Base-by-base conservation (phyloP, 441 rosid genomes). In the Raphanus hybrid region DNA sequence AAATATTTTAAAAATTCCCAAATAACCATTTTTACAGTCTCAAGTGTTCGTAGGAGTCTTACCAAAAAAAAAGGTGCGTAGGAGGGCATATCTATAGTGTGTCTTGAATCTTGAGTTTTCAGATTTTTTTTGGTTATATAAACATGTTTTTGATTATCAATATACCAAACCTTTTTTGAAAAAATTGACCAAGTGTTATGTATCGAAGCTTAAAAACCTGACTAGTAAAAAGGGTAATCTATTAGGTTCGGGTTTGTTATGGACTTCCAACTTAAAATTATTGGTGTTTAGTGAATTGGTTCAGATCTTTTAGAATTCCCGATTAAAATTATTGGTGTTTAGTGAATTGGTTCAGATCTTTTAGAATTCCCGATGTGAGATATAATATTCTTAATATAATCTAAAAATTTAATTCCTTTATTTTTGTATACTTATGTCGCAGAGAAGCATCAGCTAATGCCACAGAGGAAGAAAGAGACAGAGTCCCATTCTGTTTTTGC, bases 391-490 rank as follows among this genome's bases (percentile, higher is more conserved):
- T 20, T 20, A 20, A 20, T 20, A 20, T 20, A 20, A 20, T 20
- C 23, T 39, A 39, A 39, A 43, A 43, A 43, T 14, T 14, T 43
- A 43, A 43, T 43, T 43, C n/a, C 12, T 43, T 43, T 43, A 43
- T 0, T 43, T 43, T 43, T 11, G 50, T 43, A 10, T 10, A 43
- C 9, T 55, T 16, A 11, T 55, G 26, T 16, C 26, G 74, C 75
- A 87, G 88, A 79, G 74, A 84, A 78, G 87, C 88, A 34, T 73
- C 81, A 7, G 66, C 39, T 8, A 85, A 55, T 74, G 85, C 92
- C 0, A 88, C 48, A 59, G 85, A 86, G 39, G 92, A 83, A 75
- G 87, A 89, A 75, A 76, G 52, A 43, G 52, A 43, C 52, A 43
- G 23, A 81, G 72, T 35, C 70, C 81, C 87, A 2, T 78, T 83